Conservation (phyloP, 2,329 filamentous ascomycete genomes). For the Cladorrhinum sp. region DNA sequence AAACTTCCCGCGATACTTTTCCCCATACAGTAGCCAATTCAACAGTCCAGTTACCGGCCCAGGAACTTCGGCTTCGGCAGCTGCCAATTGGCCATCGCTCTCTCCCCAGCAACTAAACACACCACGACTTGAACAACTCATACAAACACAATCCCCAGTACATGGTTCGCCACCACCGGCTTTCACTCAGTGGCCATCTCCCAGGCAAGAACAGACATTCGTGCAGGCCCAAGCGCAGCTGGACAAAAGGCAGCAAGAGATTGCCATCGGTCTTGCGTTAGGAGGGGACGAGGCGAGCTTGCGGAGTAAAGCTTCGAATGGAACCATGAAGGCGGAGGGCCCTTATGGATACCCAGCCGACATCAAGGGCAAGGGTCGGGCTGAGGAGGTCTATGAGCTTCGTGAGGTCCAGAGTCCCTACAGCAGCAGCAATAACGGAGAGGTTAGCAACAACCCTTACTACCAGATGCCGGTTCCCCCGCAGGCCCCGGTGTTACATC, state of each 20-base stretch:
- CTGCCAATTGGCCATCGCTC: constrained; percentile 23
- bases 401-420: constrained; percentile 40
- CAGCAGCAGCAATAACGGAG: constrained; percentile 31
- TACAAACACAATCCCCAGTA: constrained; percentile 20
- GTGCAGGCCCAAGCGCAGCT: constrained; percentile 31
- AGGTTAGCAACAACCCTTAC: constrained; percentile 7
- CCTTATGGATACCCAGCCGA: constrained; percentile 24
- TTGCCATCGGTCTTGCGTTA: constrained; percentile 43
- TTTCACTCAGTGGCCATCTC: constrained; percentile 27
- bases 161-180: constrained; percentile 21
- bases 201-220: constrained; percentile 27
- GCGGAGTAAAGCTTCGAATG: constrained; percentile 30
- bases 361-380: constrained; percentile 40
- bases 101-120: constrained; percentile 15
- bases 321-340: constrained; percentile 27
- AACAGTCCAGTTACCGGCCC: constrained; percentile 53
- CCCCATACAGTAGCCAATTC: constrained; percentile 58
- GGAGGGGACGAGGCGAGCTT: constrained; percentile 38
- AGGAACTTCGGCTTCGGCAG: constrained; percentile 29
- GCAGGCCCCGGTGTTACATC: constrained; percentile 43
- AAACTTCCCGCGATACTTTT: constrained; percentile 47
- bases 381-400: constrained; percentile 48
- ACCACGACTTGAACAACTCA: constrained; percentile 29
- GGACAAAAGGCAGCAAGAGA: constrained; percentile 25
- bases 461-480: constrained; percentile 26